phyloP scores from a whole-genome alignment of 345 rosid genomes.

The Citrus hindsii region DNA sequence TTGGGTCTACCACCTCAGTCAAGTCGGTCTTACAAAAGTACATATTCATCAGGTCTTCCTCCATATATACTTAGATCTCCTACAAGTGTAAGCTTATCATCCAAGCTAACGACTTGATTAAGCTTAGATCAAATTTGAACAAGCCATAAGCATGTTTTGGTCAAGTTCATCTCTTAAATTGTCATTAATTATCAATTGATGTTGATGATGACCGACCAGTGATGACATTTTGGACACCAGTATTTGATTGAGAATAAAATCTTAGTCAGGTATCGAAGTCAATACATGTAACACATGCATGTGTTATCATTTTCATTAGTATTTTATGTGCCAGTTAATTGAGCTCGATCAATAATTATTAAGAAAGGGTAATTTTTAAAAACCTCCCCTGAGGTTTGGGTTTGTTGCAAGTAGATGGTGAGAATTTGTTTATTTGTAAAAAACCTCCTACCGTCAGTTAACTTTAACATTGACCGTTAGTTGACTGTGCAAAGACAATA shows the following conservation, averaged over 20 bases:
- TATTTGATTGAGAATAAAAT: background rate
- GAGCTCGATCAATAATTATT: background rate
- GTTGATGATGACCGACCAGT: background rate
- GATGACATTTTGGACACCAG: background rate
- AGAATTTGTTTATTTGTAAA: too few species aligned
- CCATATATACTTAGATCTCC: background rate
- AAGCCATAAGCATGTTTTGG: background rate
- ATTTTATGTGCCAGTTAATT: background rate
- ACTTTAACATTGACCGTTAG: too few species aligned
- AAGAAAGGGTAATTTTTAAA: too few species aligned
- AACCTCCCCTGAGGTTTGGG: too few species aligned
- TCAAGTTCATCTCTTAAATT: background rate
- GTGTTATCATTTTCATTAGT: background rate
- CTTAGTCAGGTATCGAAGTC: background rate
- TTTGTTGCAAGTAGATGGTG: too few species aligned
- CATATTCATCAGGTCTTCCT: too few species aligned
- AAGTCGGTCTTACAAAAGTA: too few species aligned
- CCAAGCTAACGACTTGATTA: background rate
- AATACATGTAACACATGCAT: background rate
- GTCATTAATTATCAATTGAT: background rate
- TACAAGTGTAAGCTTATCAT: background rate
- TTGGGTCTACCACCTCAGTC: too few species aligned
- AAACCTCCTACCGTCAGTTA: too few species aligned
- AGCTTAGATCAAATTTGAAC: background rate
- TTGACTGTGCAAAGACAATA: too few species aligned